Evolutionary conservation across 192 early-diverging fungal species (phyloP), one percentile per base, ranked within the genome.

Genomic region (Coemansia biformis): DNA sequence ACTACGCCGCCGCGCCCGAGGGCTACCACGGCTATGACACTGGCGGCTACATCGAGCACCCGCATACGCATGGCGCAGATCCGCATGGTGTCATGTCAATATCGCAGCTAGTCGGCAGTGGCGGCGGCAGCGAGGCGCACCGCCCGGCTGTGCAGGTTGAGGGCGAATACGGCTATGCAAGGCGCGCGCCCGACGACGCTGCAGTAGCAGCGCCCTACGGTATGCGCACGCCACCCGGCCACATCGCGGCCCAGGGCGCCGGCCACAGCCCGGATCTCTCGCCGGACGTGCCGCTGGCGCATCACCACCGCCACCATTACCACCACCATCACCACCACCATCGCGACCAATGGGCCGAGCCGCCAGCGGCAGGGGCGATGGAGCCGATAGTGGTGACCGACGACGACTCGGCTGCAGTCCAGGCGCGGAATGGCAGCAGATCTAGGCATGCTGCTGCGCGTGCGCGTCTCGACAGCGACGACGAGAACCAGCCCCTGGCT

Each of bases 31-130:
- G 49, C 8, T 34, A 51, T 4, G 48, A 23, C 12, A 26, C 47
- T n/a, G 24, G 24, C 24, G 24, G 24, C 24, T 10, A 30, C 29
- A 9, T 1, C 8, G 29, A 30, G 3, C 59, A 59, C 34, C 43
- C 31, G 4, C 38, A 26, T 18, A 43, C 43, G 13, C 49, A 43
- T 17, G 38, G 28, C 10, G 51, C 48, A 3, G 48, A 55, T 15
- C 42, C 52, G 10, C 54, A 59, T 5, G 48, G 61, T 7, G 54
- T 65, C 21, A 72, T 72, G 69, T 64, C 69, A 5, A 72, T 72
- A 23, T 72, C 69, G 15, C 69, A 72, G 42, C 49, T 72, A 10
- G 69, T 72, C 46, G 62, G 57, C 21, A 43, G 57, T 6, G 58
- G 48, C 1, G 22, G 24, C 33, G 40, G 43, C 36, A 38, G 24